Base-by-base conservation (phyloP, 495 filamentous ascomycete genomes). In the Penicillium goetzii region DNA sequence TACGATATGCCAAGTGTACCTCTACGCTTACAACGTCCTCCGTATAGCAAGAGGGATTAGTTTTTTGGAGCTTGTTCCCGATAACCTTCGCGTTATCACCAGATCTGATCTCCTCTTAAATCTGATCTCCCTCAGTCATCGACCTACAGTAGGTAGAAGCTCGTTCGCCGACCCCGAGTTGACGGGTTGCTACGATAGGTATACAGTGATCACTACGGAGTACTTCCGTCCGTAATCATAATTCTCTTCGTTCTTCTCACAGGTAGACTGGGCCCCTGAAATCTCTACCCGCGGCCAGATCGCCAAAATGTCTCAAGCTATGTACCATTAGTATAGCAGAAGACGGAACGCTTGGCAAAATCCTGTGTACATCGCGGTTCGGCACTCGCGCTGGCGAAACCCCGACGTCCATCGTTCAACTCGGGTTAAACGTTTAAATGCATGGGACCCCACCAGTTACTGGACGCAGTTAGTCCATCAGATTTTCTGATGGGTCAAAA, bases 271-370 rank as follows among this genome's bases (percentile, higher is more conserved):
- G 55, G 26, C n/a, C 47, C 47, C 47, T 26, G 62, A 63, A 68
- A 63, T 55, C 60, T 49, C 56, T 49, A 21, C 15, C 64, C 60
- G 51, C 60, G 38, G 56, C 36, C 52, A 55, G n/a, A 14, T 23
- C 19, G 41, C 11, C 43, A 60, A 65, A 70, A 69, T 67, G 61
- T 61, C 67, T 61, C 67, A 65, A 32, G 33, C 41, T 45, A 43
- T 4, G n/a, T 15, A 36, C 40, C 9, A 14, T 19, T 17, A 43
- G 40, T 21, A 9, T 43, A 49, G 59, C 56, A 62, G 52, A 62
- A 34, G 30, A 32, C n/a, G n/a, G n/a, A n/a, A n/a, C 30, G 5
- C 43, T 41, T 43, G 52, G 45, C 47, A 50, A 55, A 33, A 21
- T 32, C 58, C 15, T 28, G 30, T 55, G 54, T 23, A 19, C 34